Percentiles rank a stretch among this genome's conserved stretches.
These are phyloP conservation scores for Saccharomycopsis crataegensis DNA, from an alignment of 1,139 yeast genomes.

Conservation along the genomic window DNA sequence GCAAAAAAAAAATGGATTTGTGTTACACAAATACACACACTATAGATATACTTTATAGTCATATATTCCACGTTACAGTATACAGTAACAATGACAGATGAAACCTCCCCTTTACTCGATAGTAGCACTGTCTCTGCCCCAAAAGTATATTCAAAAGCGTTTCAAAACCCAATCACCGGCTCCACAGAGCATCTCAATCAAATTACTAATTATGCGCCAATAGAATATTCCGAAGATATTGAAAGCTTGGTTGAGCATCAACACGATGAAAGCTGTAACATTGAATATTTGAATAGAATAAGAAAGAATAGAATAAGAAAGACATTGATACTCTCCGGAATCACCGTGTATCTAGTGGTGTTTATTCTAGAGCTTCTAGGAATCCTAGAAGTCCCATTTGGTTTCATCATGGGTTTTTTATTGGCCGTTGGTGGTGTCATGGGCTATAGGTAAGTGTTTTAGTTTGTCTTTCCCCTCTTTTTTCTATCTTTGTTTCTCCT, in stretches of 20 bases:
- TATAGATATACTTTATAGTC: too few relatives aligned
- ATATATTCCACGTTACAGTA: too few relatives aligned
- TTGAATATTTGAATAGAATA: slow-evolving; percentile 6
- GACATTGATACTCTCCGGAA: neutral
- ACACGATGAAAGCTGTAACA: slow-evolving; percentile 13
- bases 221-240: slow-evolving; percentile 6
- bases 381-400: slow-evolving; percentile 10
- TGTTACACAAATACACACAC: too few relatives aligned
- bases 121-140: too few relatives aligned
- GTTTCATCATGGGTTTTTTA: slow-evolving; percentile 10
- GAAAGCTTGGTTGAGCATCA: slow-evolving; percentile 14
- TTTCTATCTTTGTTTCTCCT: neutral
- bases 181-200: slow-evolving; percentile 8
- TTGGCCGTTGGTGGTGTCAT: slow-evolving; percentile 10
- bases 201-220: slow-evolving; percentile 13
- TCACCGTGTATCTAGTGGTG: slow-evolving; percentile 1
- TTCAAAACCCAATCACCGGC: slow-evolving; percentile 16
- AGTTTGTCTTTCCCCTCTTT: neutral
- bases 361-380: slow-evolving; percentile 9
- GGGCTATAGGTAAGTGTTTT: slow-evolving; percentile 5
- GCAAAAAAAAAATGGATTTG: too few relatives aligned
- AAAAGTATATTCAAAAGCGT: too few relatives aligned
- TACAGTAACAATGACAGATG: too few relatives aligned
- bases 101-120: too few relatives aligned
- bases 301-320: neutral